Evolutionary conservation across 257 asterid genomes (phyloP), one percentile per base, ranked within the genome.

Genomic region (Scutellaria baicalensis): DNA sequence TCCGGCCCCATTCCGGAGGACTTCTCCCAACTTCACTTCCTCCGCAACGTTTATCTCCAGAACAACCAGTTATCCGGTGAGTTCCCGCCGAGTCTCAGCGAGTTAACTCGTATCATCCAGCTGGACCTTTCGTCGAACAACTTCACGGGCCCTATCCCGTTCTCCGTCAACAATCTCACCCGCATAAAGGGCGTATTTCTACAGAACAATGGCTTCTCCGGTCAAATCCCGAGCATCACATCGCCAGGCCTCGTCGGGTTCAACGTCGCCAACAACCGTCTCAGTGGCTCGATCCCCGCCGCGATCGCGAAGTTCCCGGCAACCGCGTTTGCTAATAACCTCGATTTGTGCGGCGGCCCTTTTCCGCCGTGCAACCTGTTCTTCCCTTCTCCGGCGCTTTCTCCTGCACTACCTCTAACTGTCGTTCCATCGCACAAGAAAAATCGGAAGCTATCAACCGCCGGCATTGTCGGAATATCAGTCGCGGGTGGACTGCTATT

Each of bases 231-330:
- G 0, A 91, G 95, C 88, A 84, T 85, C 60, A 86, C 82, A 18
- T 82, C 82, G 1, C 73, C 85, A 0, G 44, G 66, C 31, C 81
- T 94, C 40, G 67, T 9, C n/a, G 61, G 76, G 21, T 91, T 94
- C 65, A 72, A 77, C 66, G 95, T 88, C 23, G 77, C 97, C 1
- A 75, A 79, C 59, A 94, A 94, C 75, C 88, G 69, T 5, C 89
- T 94, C 43, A 91, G 88, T 51, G 99, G 99, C n/a, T 94, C 98
- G 18, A 81, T 94, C 61, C 99, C 99, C 6, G 18, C 72, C 9
- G 77, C 88, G 2, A 82, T 89, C 0, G 75, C 95, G 0, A 83
- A 21, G 31, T 94, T 89, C 57, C 93, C 91, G n/a, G 60, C 71
- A 0, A 64, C 97, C 0, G 59, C 99, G 14, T 93, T 93, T 13